Evolutionary conservation across 2,329 filamentous ascomycete species (phyloP).

Genomic region (Aureobasidium lini): DNA sequence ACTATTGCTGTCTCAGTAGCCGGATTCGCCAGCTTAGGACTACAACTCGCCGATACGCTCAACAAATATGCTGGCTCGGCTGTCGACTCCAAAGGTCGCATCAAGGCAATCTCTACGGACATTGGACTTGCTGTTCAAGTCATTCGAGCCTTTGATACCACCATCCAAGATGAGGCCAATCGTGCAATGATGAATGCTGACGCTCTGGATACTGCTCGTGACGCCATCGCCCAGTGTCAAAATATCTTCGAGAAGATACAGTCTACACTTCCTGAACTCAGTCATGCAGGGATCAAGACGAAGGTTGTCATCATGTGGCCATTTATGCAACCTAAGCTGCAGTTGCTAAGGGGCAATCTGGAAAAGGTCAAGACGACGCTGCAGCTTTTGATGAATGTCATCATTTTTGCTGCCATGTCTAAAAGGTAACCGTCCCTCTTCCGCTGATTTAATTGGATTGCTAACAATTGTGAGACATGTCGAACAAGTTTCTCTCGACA

Average conservation of each 20-base stretch:
- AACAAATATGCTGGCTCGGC: conserved; percentile 5
- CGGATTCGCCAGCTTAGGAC: background rate
- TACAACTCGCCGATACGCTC: background rate
- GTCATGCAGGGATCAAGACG: background rate
- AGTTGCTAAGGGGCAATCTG: background rate
- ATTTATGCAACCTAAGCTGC: background rate
- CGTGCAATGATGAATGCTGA: background rate
- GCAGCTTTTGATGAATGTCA: conserved; percentile 1
- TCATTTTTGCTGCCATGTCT: background rate
- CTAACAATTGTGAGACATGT: background rate
- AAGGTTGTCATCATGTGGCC: background rate
- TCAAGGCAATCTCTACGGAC: background rate
- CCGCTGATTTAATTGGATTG: too few relatives aligned
- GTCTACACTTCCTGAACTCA: background rate
- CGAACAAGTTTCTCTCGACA: background rate
- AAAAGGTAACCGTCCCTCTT: background rate
- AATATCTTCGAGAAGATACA: background rate
- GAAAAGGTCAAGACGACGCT: conserved; percentile 2
- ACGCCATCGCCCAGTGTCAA: background rate
- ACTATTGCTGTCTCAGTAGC: background rate
- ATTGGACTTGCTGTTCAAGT: background rate
- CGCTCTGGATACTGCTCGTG: background rate
- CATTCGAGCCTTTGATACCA: background rate
- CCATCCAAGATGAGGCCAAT: background rate
- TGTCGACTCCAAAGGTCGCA: background rate